Evolutionary conservation across 2,329 filamentous ascomycete species (phyloP).

Genomic region (Magnaporthiopsis rhizophila): DNA sequence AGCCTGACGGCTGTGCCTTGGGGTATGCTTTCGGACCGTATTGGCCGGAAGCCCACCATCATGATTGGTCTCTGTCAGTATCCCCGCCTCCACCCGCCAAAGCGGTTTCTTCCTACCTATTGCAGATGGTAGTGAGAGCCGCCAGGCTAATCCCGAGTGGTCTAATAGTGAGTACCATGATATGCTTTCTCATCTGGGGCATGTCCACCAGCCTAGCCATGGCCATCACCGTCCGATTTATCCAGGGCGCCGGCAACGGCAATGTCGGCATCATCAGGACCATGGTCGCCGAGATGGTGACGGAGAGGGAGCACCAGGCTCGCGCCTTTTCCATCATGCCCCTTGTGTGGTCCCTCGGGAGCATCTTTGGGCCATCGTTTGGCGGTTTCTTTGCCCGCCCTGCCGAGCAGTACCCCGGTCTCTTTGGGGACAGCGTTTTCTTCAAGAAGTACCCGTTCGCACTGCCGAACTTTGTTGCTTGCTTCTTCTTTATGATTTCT

Average conservation of each 20-base stretch:
- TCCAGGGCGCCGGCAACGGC: conserved; percentile 81
- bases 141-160: neutral
- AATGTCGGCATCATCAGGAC: conserved; percentile 92
- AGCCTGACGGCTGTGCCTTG: conserved; percentile 65
- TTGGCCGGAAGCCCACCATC: conserved; percentile 78
- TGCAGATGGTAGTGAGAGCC: neutral
- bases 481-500: conserved; percentile 69
- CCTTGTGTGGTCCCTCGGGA: conserved; percentile 77
- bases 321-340: conserved; percentile 91
- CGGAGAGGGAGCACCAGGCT: conserved; percentile 77
- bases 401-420: conserved; percentile 59
- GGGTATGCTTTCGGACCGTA: conserved; percentile 68
- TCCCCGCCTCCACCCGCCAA: neutral
- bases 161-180: conserved; percentile 59
- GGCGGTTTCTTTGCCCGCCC: conserved; percentile 83
- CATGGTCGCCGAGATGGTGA: conserved; percentile 88
- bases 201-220: conserved; percentile 71
- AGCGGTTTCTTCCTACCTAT: neutral
- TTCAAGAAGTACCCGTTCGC: conserved; percentile 73
- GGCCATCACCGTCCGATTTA: conserved; percentile 67
- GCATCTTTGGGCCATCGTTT: conserved; percentile 79
- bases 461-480: conserved; percentile 74
- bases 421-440: conserved; percentile 61
- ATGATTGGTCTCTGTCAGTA: conserved; percentile 50
- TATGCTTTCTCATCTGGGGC: conserved; percentile 74